These are phyloP conservation scores for Neonectria ditissima DNA, from an alignment of 2,329 filamentous ascomycete species.

Conservation along the genomic window DNA sequence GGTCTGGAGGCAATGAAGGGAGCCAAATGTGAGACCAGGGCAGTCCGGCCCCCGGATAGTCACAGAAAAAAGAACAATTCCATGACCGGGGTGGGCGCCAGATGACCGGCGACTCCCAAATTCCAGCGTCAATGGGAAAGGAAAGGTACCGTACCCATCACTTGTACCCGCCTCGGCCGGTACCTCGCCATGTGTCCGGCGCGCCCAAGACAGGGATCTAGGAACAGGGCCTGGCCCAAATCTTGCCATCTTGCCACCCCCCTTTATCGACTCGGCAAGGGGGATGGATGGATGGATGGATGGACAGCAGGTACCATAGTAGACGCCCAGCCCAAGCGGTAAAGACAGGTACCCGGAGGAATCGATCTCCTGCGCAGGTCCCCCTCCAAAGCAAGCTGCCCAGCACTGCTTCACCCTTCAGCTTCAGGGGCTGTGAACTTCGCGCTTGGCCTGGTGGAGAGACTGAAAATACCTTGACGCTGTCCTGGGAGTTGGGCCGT, in stretches of 20 bases:
- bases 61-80: slow-evolving; percentile 48
- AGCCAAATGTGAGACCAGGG: slow-evolving; percentile 23
- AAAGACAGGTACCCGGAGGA: slow-evolving; percentile 23
- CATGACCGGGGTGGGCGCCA: slow-evolving; percentile 37
- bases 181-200: slow-evolving; percentile 42
- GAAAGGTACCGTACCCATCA: slow-evolving; percentile 30
- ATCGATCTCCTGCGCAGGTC: slow-evolving; percentile 24
- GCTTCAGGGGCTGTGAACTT: slow-evolving; percentile 23
- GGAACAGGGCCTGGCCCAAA: slow-evolving; percentile 13
- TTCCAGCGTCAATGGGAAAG: slow-evolving; percentile 13
- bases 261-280: slow-evolving; percentile 17
- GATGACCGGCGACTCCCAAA: slow-evolving; percentile 12
- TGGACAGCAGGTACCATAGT: slow-evolving; percentile 9
- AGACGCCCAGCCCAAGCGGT: slow-evolving; percentile 13
- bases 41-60: slow-evolving; percentile 32
- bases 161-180: slow-evolving; percentile 29
- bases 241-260: slow-evolving; percentile 34
- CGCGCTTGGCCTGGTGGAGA: slow-evolving; percentile 11
- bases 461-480: not conserved
- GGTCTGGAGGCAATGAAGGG: slow-evolving; percentile 2
- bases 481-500: slow-evolving; percentile 7
- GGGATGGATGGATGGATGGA: slow-evolving; percentile 20
- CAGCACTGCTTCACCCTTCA: slow-evolving; percentile 3
- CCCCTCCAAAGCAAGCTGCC: slow-evolving; percentile 2
- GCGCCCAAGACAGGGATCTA: slow-evolving; percentile 33